A percentile compares a stretch with the other conserved stretches of the same genome.
Conservation (phyloP, 495 filamentous ascomycete genomes). For the Ramalina peruviana region DNA sequence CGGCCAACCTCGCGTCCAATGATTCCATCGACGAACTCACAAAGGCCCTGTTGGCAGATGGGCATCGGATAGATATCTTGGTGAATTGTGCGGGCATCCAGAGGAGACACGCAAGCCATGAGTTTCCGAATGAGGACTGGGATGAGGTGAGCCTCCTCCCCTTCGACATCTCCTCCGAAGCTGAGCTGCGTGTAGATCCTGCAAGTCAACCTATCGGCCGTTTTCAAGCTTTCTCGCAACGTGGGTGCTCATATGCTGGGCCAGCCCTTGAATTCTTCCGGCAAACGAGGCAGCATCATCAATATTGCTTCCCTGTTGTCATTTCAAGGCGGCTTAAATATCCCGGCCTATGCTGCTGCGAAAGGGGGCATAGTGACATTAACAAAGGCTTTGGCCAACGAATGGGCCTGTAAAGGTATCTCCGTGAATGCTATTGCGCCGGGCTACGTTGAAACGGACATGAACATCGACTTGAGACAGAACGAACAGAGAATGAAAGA, state of each 20-base stretch:
- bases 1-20: constrained; percentile 54
- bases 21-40: constrained; percentile 45
- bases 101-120: constrained; percentile 56
- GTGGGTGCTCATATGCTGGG: constrained; percentile 72
- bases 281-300: constrained; percentile 62
- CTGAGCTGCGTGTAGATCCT: constrained; percentile 40
- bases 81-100: constrained; percentile 84
- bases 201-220: constrained; percentile 69
- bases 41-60: constrained; percentile 45
- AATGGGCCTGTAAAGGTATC: constrained; percentile 69
- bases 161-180: background rate
- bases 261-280: constrained; percentile 36
- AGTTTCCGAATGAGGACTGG: constrained; percentile 76
- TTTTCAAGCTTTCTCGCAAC: constrained; percentile 74
- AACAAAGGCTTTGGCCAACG: constrained; percentile 78
- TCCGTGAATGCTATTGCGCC: constrained; percentile 73
- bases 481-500: constrained; percentile 52
- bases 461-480: constrained; percentile 73
- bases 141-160: constrained; percentile 38
- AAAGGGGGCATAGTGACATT: constrained; percentile 80
- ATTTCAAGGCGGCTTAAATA: constrained; percentile 84
- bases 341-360: constrained; percentile 80
- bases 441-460: constrained; percentile 78
- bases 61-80: constrained; percentile 50
- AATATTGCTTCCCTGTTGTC: constrained; percentile 75